phyloP scores from a whole-genome alignment of 169 alveolate genomes.

The Neospora caninum region DNA sequence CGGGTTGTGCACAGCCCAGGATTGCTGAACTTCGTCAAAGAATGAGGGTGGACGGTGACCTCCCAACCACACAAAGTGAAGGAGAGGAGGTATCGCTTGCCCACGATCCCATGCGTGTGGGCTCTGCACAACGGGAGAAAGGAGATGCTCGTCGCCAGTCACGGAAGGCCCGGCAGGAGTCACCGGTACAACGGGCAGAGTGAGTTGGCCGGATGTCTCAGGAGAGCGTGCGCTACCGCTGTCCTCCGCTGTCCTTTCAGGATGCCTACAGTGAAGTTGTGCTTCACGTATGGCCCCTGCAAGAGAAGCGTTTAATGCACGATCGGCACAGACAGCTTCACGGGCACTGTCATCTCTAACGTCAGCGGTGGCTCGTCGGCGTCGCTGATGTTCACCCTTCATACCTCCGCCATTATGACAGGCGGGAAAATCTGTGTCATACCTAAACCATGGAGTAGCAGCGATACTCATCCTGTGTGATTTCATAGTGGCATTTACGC shows the following conservation, averaged over 20 bases:
- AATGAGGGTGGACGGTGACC: background rate
- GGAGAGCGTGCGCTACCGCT: background rate
- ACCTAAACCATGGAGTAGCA: background rate
- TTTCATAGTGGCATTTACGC: too few relatives aligned
- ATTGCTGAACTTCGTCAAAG: background rate
- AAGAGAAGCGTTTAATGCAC: too few relatives aligned
- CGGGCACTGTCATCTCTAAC: too few relatives aligned
- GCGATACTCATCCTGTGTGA: background rate
- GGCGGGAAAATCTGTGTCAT: too few relatives aligned
- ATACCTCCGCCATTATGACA: too few relatives aligned
- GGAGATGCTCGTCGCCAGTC: background rate
- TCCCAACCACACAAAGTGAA: conserved; percentile 35
- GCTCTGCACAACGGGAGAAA: background rate
- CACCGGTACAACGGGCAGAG: background rate
- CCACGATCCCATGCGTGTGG: background rate
- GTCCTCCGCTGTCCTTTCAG: background rate
- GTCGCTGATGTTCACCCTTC: too few relatives aligned
- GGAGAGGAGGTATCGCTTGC: background rate
- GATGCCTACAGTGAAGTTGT: too few relatives aligned
- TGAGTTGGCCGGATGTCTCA: background rate
- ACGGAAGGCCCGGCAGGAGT: background rate
- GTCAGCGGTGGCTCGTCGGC: too few relatives aligned
- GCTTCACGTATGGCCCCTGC: too few relatives aligned
- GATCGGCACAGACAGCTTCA: too few relatives aligned
- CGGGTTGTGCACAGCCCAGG: conserved; percentile 5